Percentiles rank a stretch among this genome's conserved stretches.
Conservation (phyloP, 2,329 filamentous ascomycete species). For the Rutstroemia sp. region DNA sequence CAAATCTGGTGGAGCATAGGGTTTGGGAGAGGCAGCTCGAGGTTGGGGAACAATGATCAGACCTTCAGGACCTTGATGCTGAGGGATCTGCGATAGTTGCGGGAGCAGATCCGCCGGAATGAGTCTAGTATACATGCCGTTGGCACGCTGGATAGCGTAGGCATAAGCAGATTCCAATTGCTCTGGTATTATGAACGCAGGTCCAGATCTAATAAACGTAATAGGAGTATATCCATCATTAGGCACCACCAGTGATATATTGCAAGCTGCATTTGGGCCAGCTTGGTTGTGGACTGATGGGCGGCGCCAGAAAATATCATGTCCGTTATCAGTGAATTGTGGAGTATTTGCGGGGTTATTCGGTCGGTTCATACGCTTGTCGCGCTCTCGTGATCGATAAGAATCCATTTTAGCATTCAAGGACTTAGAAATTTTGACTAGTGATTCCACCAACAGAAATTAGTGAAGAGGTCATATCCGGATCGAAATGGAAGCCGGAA, state of each 20-base stretch:
- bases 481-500: slow-evolving; percentile 7
- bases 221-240: slow-evolving; percentile 21
- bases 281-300: neutral
- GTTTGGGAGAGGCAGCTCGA: slow-evolving; percentile 12
- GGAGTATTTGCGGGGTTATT: neutral
- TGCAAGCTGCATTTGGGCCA: neutral
- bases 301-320: neutral
- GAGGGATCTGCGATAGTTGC: slow-evolving; percentile 31
- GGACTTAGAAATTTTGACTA: neutral
- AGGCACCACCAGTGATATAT: slow-evolving; percentile 14
- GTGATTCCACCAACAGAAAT: slow-evolving; percentile 12
- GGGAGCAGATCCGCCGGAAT: slow-evolving; percentile 46
- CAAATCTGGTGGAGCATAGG: slow-evolving; percentile 13
- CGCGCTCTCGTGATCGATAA: slow-evolving; percentile 9
- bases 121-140: slow-evolving; percentile 46
- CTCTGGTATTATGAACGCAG: slow-evolving; percentile 13
- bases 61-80: slow-evolving; percentile 21
- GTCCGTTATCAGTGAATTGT: neutral
- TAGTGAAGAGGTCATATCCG: slow-evolving; percentile 20
- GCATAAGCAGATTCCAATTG: slow-evolving; percentile 31
- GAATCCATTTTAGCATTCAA: slow-evolving; percentile 11
- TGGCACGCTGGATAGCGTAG: slow-evolving; percentile 47
- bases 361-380: neutral
- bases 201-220: slow-evolving; percentile 19
- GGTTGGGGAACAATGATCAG: slow-evolving; percentile 26